Evolutionary conservation across 768 basidiomycete genomes (phyloP).

Genomic region (Pleurotus sapidus): DNA sequence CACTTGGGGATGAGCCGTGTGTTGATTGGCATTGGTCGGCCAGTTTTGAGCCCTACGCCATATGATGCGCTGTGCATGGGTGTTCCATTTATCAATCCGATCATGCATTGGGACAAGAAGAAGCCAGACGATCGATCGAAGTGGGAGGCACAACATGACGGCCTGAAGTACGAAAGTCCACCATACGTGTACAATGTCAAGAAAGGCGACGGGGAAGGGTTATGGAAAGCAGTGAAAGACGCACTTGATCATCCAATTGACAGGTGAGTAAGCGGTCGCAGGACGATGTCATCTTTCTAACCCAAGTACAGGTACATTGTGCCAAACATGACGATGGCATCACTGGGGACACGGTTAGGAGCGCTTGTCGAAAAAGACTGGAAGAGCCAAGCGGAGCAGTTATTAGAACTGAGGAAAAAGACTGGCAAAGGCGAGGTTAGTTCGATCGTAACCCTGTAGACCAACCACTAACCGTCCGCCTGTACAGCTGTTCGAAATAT

Average conservation of each 20-base stretch:
- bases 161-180: constrained; percentile 21
- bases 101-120: constrained; percentile 22
- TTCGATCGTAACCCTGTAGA: background rate
- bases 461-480: background rate
- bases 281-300: too few species aligned
- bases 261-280: too few species aligned
- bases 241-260: constrained; percentile 25
- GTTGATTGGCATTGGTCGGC: constrained; percentile 25
- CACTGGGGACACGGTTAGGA: constrained; percentile 20
- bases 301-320: constrained; percentile 21
- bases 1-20: constrained; percentile 23
- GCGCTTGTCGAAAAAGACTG: constrained; percentile 28
- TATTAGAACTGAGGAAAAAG: background rate
- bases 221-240: constrained; percentile 22
- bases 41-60: constrained; percentile 18
- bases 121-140: constrained; percentile 21
- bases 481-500: background rate
- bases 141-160: constrained; percentile 30
- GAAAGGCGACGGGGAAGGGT: constrained; percentile 22
- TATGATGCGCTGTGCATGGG: constrained; percentile 32
- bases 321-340: constrained; percentile 24
- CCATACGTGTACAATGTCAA: constrained; percentile 34
- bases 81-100: constrained; percentile 35
- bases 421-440: constrained; percentile 1
- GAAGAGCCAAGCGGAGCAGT: constrained; percentile 18